These are phyloP conservation scores for Capsicum rhomboideum DNA, from an alignment of 257 asterid genomes.

Conservation along the genomic window DNA sequence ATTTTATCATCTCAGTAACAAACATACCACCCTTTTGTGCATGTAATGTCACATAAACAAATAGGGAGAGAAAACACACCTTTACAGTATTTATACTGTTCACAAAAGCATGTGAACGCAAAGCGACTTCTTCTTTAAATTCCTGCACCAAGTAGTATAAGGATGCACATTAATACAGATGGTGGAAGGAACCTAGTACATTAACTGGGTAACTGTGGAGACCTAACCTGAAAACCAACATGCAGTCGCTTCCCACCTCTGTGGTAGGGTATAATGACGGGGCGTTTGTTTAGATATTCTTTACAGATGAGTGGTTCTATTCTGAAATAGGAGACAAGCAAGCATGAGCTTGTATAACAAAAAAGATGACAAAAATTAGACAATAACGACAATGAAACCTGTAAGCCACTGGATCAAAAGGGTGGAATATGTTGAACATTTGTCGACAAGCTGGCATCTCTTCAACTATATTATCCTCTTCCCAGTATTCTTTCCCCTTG, in stretches of 20 bases:
- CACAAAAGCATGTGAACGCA: constrained; percentile 57
- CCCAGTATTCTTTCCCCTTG: constrained; percentile 75
- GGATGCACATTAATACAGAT: constrained; percentile 3
- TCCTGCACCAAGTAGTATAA: constrained; percentile 46
- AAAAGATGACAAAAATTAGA: not conserved
- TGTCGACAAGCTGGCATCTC: constrained; percentile 93
- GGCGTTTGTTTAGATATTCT: constrained; percentile 60
- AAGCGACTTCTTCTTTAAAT: constrained; percentile 71
- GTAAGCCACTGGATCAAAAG: constrained; percentile 97
- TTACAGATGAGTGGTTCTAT: constrained; percentile 90
- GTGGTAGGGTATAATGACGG: constrained; percentile 86
- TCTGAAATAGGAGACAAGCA: constrained; percentile 30
- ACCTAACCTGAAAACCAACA: constrained; percentile 70
- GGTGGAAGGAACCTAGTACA: not conserved
- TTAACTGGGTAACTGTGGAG: not conserved
- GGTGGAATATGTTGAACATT: constrained; percentile 93
- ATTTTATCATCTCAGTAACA: not conserved
- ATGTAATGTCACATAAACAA: not conserved
- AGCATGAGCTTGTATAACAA: not conserved
- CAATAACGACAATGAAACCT: constrained; percentile 29
- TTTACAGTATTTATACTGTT: constrained; percentile 43
- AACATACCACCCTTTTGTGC: not conserved
- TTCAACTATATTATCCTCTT: constrained; percentile 65
- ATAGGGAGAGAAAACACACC: constrained; percentile 35
- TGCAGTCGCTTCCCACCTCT: constrained; percentile 94